phyloP scores from a whole-genome alignment of 108 stramenopile genomes.

The Fragilariopsis cylindrus region DNA sequence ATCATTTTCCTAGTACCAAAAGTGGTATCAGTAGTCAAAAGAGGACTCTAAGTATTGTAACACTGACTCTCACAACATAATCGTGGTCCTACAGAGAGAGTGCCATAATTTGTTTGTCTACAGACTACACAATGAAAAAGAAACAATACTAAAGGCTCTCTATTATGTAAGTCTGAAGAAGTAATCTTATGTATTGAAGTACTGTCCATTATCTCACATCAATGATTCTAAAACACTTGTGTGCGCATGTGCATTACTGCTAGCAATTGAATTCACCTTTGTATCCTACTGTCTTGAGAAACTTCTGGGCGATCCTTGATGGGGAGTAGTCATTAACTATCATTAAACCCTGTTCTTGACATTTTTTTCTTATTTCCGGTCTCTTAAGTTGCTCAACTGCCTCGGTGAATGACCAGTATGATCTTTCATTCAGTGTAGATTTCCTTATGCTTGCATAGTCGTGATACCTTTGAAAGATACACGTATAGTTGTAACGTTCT shows the following conservation, averaged over 20 bases:
- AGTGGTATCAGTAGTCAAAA: too few relatives aligned
- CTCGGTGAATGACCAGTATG: conserved; percentile 11
- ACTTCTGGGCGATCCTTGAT: conserved; percentile 16
- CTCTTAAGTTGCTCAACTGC: conserved; percentile 11
- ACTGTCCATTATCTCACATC: too few relatives aligned
- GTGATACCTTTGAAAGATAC: conserved; percentile 3
- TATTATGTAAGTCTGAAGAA: too few relatives aligned
- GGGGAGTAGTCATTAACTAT: conserved; percentile 18
- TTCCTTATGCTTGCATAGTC: background rate
- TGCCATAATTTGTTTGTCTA: too few relatives aligned
- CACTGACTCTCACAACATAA: too few relatives aligned
- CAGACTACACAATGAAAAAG: too few relatives aligned
- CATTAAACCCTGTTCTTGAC: conserved; percentile 18
- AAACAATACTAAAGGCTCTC: too few relatives aligned
- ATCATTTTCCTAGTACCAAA: too few relatives aligned
- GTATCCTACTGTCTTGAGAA: conserved; percentile 8
- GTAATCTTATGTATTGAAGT: too few relatives aligned
- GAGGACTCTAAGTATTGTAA: too few relatives aligned
- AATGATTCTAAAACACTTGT: too few relatives aligned
- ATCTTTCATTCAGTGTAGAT: background rate
- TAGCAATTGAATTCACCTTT: conserved; percentile 12
- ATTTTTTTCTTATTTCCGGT: background rate
- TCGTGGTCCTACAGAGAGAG: too few relatives aligned
- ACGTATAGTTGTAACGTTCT: conserved; percentile 10
- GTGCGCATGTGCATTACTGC: background rate